These are phyloP conservation scores for Solanum lycopersicoides DNA, from an alignment of 257 asterid genomes.

Conservation along the genomic window DNA sequence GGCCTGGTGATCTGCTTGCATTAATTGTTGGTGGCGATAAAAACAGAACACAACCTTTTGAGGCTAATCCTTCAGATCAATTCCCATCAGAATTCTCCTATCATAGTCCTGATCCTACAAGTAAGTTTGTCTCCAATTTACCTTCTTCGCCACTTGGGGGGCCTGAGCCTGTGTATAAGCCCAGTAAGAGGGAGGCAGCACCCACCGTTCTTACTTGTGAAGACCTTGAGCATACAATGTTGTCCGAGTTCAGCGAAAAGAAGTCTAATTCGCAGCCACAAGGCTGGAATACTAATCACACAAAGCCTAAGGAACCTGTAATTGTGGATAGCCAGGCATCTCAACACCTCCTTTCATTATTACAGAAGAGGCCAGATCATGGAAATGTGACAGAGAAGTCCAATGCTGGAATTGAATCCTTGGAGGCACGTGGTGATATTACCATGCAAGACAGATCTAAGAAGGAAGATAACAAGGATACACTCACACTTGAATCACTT, in stretches of 20 bases:
- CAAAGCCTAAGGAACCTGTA: constrained; percentile 25
- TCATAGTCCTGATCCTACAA: constrained; percentile 20
- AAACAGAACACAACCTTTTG: constrained; percentile 34
- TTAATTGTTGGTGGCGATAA: constrained; percentile 61
- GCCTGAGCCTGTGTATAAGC: constrained; percentile 25
- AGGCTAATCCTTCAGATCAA: constrained; percentile 11
- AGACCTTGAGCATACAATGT: constrained; percentile 84
- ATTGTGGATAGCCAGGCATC: constrained; percentile 51
- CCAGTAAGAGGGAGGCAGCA: constrained; percentile 27
- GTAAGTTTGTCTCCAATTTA: constrained; percentile 7
- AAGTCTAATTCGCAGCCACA: constrained; percentile 23
- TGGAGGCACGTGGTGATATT: constrained; percentile 11
- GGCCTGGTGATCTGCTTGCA: constrained; percentile 57
- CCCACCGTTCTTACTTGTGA: constrained; percentile 72
- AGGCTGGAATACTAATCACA: constrained; percentile 16
- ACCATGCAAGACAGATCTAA: constrained; percentile 17
- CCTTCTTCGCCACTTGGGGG: constrained; percentile 33
- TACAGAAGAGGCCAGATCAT: constrained; percentile 46
- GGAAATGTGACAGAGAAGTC: constrained; percentile 7
- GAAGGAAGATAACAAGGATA: constrained; percentile 34
- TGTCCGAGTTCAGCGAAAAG: constrained; percentile 51
- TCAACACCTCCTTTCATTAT: constrained; percentile 68
- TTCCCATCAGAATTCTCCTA: constrained; percentile 16
- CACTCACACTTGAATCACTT: constrained; percentile 69
- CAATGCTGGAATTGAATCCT: constrained; percentile 14